Percentiles rank a stretch among this genome's conserved stretches.
These are phyloP conservation scores for Aspergillus oerlinghausenensis DNA, from an alignment of 2,329 filamentous ascomycete species.

Conservation along the genomic window DNA sequence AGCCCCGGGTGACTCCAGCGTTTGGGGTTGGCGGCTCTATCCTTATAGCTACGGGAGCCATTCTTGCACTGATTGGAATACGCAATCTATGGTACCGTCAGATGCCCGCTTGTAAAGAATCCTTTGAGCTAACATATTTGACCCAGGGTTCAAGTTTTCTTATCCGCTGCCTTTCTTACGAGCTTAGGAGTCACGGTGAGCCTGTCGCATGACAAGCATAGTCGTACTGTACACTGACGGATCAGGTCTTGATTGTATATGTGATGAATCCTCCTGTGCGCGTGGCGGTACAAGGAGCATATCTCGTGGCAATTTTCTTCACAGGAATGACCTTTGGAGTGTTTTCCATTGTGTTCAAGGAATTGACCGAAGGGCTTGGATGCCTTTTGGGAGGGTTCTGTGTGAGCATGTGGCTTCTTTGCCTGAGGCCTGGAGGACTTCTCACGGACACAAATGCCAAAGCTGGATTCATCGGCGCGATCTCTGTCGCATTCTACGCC, in stretches of 20 bases:
- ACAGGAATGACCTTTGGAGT: constrained; percentile 71
- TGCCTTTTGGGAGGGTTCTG: constrained; percentile 85
- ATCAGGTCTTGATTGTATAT: constrained; percentile 70
- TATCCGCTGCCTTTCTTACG: constrained; percentile 71
- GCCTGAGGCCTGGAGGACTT: constrained; percentile 70
- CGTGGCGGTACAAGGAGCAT: constrained; percentile 75
- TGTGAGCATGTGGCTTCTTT: constrained; percentile 84
- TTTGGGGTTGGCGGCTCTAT: constrained; percentile 74
- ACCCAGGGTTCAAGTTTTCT: constrained; percentile 64
- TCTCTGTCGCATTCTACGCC: constrained; percentile 65
- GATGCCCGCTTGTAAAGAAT: background rate
- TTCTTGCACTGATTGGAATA: constrained; percentile 73
- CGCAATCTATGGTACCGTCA: constrained; percentile 61
- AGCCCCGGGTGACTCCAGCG: constrained; percentile 72
- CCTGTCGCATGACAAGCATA: constrained; percentile 1
- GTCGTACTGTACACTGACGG: background rate
- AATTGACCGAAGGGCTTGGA: constrained; percentile 78
- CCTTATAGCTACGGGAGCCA: constrained; percentile 66
- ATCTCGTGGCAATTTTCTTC: constrained; percentile 71
- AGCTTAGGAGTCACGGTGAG: constrained; percentile 65
- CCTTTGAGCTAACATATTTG: background rate
- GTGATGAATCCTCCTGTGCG: constrained; percentile 76
- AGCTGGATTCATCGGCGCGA: constrained; percentile 68
- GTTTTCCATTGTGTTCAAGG: constrained; percentile 71
- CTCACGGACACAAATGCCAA: constrained; percentile 59